Conservation (phyloP, 805 yeast genomes). For the Nakazawaea holstii region DNA sequence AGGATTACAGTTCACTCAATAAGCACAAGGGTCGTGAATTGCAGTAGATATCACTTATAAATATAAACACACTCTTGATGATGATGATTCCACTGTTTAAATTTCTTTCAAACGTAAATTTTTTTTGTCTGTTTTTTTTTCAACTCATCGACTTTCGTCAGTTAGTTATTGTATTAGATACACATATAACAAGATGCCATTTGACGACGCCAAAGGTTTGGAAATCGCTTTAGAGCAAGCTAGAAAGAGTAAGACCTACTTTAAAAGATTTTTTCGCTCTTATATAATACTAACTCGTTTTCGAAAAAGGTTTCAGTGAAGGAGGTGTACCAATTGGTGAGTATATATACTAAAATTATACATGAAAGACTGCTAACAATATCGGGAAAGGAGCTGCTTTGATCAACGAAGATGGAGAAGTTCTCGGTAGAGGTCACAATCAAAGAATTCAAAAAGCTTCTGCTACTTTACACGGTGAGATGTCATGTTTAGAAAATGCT, state of each 20-base stretch:
- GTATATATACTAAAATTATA: constrained; percentile 10
- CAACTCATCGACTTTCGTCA: too few species aligned
- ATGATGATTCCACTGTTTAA: background rate
- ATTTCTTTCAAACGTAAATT: background rate
- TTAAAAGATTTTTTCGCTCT: too few species aligned
- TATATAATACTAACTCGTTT: background rate
- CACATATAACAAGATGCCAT: constrained; percentile 29
- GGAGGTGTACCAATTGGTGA: constrained; percentile 87
- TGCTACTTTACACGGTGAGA: constrained; percentile 89
- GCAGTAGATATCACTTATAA: background rate
- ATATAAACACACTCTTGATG: too few species aligned
- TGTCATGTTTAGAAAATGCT: constrained; percentile 81
- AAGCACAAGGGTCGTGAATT: constrained; percentile 9
- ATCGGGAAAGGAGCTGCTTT: constrained; percentile 54
- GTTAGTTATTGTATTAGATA: too few species aligned
- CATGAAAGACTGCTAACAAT: too few species aligned
- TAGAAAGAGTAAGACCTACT: constrained; percentile 35
- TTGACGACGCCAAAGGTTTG: constrained; percentile 64
- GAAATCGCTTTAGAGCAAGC: constrained; percentile 73
- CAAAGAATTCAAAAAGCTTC: constrained; percentile 81
- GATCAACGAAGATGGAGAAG: constrained; percentile 67
- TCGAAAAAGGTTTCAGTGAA: constrained; percentile 57
- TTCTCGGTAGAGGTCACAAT: constrained; percentile 88
- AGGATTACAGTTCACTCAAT: constrained; percentile 46
- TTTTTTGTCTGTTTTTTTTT: too few species aligned